Percentiles rank a stretch among this genome's conserved stretches.
phyloP scores from a whole-genome alignment of 305 asterid genomes.

The Solanum hybrid region DNA sequence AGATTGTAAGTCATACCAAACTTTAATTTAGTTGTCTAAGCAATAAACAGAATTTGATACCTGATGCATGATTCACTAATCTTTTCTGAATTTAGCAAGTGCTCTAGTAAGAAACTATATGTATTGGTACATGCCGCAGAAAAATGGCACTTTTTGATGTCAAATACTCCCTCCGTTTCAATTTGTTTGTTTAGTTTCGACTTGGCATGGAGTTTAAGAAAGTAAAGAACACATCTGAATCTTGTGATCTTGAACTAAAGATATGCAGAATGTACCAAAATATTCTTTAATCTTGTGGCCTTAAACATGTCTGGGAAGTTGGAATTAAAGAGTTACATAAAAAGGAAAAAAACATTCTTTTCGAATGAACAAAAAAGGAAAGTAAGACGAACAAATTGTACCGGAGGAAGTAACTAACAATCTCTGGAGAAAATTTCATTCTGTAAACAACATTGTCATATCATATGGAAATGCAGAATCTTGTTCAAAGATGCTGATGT shows the following conservation, averaged over 20 bases:
- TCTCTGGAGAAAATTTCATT: not conserved
- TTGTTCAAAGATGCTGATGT: not conserved
- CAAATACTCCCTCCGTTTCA: not conserved
- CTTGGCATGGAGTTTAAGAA: not conserved
- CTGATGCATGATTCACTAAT: not conserved
- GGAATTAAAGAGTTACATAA: not conserved
- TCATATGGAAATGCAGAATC: not conserved
- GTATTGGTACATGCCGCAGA: not conserved
- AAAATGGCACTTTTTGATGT: not conserved
- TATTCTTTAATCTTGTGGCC: not conserved
- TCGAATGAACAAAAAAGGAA: not conserved
- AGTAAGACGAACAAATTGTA: not conserved
- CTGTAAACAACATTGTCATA: not conserved
- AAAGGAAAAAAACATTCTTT: not conserved
- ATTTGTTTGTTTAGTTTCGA: not conserved
- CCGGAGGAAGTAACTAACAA: not conserved
- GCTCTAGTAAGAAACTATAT: not conserved
- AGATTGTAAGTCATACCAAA: slow-evolving; percentile 33
- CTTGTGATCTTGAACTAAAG: not conserved
- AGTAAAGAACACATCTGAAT: not conserved
- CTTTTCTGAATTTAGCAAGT: not conserved
- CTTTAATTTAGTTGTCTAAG: not conserved
- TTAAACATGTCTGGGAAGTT: not conserved
- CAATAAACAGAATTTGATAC: not conserved
- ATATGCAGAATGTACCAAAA: not conserved